Conservation (phyloP, 2,329 filamentous ascomycete species). For the Pseudomassariella vexata region DNA sequence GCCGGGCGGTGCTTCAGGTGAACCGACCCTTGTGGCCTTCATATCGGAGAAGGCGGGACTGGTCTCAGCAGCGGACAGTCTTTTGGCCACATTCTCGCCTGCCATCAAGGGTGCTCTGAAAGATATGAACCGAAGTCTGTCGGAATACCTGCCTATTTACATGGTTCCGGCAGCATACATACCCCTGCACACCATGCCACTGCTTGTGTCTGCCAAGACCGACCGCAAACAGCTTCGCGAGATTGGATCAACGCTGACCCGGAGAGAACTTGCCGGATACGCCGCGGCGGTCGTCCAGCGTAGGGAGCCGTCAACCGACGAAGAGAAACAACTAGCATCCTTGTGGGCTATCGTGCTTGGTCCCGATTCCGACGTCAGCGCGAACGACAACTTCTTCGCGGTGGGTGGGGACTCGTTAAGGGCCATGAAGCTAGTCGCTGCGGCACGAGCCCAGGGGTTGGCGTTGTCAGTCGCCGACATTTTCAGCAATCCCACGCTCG, state of each 20-base stretch:
- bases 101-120: conserved; percentile 20
- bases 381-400: conserved; percentile 25
- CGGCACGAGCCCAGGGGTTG: conserved; percentile 31
- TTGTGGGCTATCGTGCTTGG: conserved; percentile 34
- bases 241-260: conserved; percentile 33
- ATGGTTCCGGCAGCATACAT: conserved; percentile 44
- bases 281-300: conserved; percentile 22
- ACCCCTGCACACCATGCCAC: conserved; percentile 37
- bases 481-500: conserved; percentile 38
- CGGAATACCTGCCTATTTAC: conserved; percentile 31
- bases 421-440: conserved; percentile 45
- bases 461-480: conserved; percentile 38
- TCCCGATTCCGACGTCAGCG: conserved; percentile 21
- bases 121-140: conserved; percentile 20
- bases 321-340: conserved; percentile 29
- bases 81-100: conserved; percentile 19
- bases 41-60: conserved; percentile 24
- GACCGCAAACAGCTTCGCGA: conserved; percentile 43
- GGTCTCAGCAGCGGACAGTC: conserved; percentile 15
- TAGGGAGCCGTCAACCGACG: conserved; percentile 29
- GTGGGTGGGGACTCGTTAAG: conserved; percentile 39
- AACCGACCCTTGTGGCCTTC: conserved; percentile 41
- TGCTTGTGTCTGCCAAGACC: conserved; percentile 42
- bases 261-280: conserved; percentile 31
- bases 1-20: conserved; percentile 30